phyloP scores from a whole-genome alignment of 129 eudicot genomes.

The Oenanthe sinensis region DNA sequence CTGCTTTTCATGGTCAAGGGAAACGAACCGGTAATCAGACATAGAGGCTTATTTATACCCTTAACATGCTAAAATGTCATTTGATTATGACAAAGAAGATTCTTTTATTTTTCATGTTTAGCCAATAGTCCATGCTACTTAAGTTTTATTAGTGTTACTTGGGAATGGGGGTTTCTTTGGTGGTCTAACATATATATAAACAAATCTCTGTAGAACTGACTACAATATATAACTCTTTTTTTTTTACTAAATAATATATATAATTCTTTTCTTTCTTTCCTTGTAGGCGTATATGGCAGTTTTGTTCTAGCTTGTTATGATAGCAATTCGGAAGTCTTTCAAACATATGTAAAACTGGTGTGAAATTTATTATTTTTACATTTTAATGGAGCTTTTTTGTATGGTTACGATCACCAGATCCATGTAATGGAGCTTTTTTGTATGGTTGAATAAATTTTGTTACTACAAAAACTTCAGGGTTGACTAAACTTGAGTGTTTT shows the following conservation, averaged over 20 bases:
- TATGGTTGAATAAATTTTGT: background rate
- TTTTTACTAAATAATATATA: too few relatives aligned
- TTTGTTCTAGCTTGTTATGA: conserved; percentile 98
- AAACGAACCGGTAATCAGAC: conserved; percentile 54
- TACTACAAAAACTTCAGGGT: background rate
- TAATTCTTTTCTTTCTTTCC: background rate
- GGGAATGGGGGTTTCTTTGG: background rate
- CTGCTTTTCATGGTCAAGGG: conserved; percentile 90
- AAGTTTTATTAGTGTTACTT: background rate
- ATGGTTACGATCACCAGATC: background rate
- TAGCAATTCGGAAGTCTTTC: conserved; percentile 63
- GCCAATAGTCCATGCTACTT: background rate
- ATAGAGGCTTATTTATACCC: background rate
- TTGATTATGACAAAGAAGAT: background rate
- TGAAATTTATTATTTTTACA: conserved; percentile 5
- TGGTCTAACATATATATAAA: background rate
- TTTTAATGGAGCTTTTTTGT: background rate
- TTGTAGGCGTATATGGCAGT: conserved; percentile 74
- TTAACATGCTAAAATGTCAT: background rate
- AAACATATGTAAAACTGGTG: conserved; percentile 87
- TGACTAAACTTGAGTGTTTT: background rate
- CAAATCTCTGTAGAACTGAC: background rate
- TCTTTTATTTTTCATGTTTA: background rate
- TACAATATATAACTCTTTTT: background rate
- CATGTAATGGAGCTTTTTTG: background rate